Conservation (phyloP, 202 grass and related monocot species). For the Sporobolus alterniflorus region DNA sequence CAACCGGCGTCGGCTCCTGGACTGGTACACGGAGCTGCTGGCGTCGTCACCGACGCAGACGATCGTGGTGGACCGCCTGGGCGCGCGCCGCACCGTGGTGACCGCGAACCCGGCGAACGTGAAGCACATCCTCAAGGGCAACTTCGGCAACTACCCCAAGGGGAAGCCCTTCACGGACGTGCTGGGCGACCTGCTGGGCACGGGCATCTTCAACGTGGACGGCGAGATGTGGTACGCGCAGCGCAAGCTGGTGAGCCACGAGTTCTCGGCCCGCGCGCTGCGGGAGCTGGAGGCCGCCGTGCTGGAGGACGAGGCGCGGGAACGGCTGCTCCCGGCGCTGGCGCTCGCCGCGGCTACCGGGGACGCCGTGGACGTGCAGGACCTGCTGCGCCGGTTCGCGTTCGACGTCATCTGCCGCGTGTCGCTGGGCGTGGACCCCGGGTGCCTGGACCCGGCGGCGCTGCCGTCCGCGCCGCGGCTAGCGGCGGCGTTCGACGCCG, state of each 20-base stretch:
- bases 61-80: conserved; percentile 51
- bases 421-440: conserved; percentile 69
- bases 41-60: conserved; percentile 64
- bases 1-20: conserved; percentile 61
- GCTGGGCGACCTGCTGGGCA: conserved; percentile 66
- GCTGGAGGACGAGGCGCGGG: conserved; percentile 48
- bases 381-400: conserved; percentile 70
- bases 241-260: conserved; percentile 70
- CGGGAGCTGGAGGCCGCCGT: conserved; percentile 51
- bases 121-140: conserved; percentile 68
- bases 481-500: conserved; percentile 65
- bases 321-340: conserved; percentile 60
- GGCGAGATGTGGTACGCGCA: conserved; percentile 62
- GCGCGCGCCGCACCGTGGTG: conserved; percentile 53
- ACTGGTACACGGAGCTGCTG: conserved; percentile 81
- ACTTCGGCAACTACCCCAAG: conserved; percentile 82
- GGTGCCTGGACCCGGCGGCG: conserved; percentile 57
- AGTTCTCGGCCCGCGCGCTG: conserved; percentile 67
- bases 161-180: conserved; percentile 63
- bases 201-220: conserved; percentile 80
- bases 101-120: conserved; percentile 70
- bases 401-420: conserved; percentile 81
- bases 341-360: conserved; percentile 33
- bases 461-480: conserved; percentile 54
- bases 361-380: conserved; percentile 69